Evolutionary conservation across 2,329 filamentous ascomycete genomes (phyloP), one percentile per base, ranked within the genome.

Genomic region (Didymella sp.): DNA sequence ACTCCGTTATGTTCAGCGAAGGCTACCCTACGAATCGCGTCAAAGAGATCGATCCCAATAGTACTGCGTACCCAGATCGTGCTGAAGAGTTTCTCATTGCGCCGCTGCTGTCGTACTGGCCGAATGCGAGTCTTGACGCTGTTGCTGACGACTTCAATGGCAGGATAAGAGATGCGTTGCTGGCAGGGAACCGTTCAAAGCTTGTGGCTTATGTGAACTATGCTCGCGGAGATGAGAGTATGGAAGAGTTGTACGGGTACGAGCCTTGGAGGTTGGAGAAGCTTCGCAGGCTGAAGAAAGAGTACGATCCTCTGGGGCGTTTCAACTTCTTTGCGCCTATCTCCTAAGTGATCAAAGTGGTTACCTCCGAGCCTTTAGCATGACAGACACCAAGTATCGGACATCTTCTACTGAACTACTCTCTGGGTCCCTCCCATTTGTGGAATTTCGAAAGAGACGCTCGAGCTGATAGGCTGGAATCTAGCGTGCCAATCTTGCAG

Each of bases 141-240:
- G 21, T 25, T 21, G 28, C 35, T 5, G 42, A 46, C n/a, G 53
- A 41, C 6, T 28, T 27, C 25, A 28, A 17, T n/a, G 17, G 9
- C 11, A 28, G 24, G 17, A 54, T 54, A n/a, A 37, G 52, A 13
- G 31, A 49, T 13, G 40, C 31, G n/a, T 15, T 50, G 6, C 1
- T 56, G 1, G 22, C 22, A 4, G 28, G 37, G 5, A 46, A 38
- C 19, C 9, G 15, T 6, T 27, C 42, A 2, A 13, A 13, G 15
- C n/a, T 47, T 15, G 27, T 47, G 28, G 15, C 68, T 4, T 77
- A 77, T 53, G 63, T 75, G 6, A 76, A 77, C 48, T 77, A 76
- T 52, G 68, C 68, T 2, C 59, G 57, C 17, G 69, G 68, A 1
- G 67, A 70, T n/a, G 72, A 74, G 35, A 62, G 61, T 21, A 49